Base-by-base conservation (phyloP, 306 rosid species). In the Geum urbanum region DNA sequence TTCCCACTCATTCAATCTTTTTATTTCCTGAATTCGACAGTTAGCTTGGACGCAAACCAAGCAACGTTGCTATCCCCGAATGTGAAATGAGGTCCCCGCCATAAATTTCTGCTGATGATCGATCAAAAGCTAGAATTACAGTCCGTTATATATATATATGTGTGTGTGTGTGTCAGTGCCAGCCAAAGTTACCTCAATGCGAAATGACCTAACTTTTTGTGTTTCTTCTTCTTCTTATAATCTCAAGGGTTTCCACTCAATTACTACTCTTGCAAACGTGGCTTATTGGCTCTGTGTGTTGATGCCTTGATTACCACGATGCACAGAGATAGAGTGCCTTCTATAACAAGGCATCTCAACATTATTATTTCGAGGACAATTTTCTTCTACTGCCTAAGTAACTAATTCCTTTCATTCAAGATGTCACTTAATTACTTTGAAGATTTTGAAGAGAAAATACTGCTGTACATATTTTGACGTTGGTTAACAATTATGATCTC, bases 21-120 rank as follows among this genome's bases (percentile, higher is more conserved):
- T 32, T 3, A 32, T 32, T 63, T 41, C 57, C 54, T 64, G 52
- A 56, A 60, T 61, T 72, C 83, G 80, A 74, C 86, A 84, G 82
- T 85, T 79, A 56, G 81, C 66, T 83, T 67, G 75, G 82, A 79
- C 44, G 79, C 68, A 53, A 81, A 75, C 77, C 67, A 72, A 72
- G 80, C 85, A 82, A 74, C 37, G 37, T 32, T 32, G 37, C 85
- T 10, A 69, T 35, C 65, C 65, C 22, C 13, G 45, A 59, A 2
- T 32, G 65, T 27, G 43, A 16, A 41, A 49, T 39, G 19, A 49
- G 75, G 79, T 9, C 83, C 83, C 84, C 80, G 41, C 79, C 37
- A 32, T 32, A 32, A 32, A 32, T 32, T 32, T 32, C 37, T 32
- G 37, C 37, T 2, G 37, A 32, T 32, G 37, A 32, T 27, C 32